Evolutionary conservation across 257 asterid genomes (phyloP), one percentile per base, ranked within the genome.

Genomic region (Phtheirospermum japonicum): DNA sequence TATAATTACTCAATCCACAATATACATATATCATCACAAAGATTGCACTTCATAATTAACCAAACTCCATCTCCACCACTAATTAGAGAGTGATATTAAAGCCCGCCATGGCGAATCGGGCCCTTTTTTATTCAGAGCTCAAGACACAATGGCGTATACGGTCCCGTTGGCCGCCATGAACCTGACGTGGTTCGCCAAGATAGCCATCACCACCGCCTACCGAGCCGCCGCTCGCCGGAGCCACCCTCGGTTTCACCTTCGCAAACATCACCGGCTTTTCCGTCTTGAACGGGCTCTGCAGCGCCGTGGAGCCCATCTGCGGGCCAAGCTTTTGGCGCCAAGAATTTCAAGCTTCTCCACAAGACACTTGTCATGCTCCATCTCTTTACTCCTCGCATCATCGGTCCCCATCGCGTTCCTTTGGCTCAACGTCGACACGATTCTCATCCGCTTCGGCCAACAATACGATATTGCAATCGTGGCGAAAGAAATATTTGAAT

Each of bases 311-410:
- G 63, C 99, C 96, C 4, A 83, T 92, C n/a, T 86, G 96, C 67
- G 97, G 97, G 99, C 43, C 99, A 89, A 50, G 99, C 97, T 0
- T 85, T 73, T 33, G 99, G 99, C 1, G 95, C 95, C 58, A 82
- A 75, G 65, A 89, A 92, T 52, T 78, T 74, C 28, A 83, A 76
- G 80, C 88, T 92, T 66, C 91, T 89, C 28, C 96, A 88, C 55
- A 85, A 80, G 66, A 86, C 94, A 9, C 89, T 92, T 26, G 33
- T 79, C 71, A 89, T 86, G 95, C n/a, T 67, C 87, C 2, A 70
- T 74, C 16, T 59, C 42, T 32, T 61, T 89, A 16, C 79, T 86
- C 6, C 73, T 89, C 0, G 20, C 66, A 0, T 67, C 67, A 1
- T 76, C 96, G 1, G 0, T 85, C 30, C 95, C 99, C 0, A 60